These are phyloP conservation scores for Hirschioporus abietinus DNA, from an alignment of 768 basidiomycete genomes.

Conservation along the genomic window DNA sequence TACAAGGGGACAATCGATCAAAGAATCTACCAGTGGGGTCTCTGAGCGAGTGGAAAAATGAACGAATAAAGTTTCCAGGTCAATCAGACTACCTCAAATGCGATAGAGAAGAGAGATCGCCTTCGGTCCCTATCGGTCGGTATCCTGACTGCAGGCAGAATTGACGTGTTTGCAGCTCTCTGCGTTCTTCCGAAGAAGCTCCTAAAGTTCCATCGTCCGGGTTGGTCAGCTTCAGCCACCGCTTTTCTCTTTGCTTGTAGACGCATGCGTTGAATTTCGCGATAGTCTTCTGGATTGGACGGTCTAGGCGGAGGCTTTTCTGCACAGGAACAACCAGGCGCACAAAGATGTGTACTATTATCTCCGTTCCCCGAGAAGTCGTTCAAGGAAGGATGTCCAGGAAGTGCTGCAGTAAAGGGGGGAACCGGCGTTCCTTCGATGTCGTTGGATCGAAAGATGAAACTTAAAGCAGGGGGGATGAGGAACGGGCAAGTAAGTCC, in stretches of 20 bases:
- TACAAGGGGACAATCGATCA: no score
- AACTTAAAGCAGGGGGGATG: background rate
- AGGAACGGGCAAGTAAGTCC: background rate
- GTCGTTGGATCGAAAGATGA: background rate
- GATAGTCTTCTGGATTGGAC: background rate
- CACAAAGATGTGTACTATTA: background rate
- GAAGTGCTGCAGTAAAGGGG: background rate
- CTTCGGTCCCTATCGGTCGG: no score
- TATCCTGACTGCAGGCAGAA: no score
- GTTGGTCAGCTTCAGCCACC: background rate
- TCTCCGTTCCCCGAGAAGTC: background rate
- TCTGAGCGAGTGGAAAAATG: no score
- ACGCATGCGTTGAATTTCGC: background rate
- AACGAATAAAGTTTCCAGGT: no score
- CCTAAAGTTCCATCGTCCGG: no score
- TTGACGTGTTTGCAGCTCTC: no score
- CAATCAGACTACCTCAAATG: no score
- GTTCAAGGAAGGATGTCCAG: background rate
- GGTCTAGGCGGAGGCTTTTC: background rate
- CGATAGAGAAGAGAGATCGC: no score
- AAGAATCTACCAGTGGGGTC: no score
- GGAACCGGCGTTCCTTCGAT: background rate
- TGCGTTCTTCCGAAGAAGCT: no score
- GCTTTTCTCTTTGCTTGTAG: background rate
- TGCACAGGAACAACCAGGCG: background rate